Base-by-base conservation (phyloP, 345 rosid species). In the Triadica sebifera region DNA sequence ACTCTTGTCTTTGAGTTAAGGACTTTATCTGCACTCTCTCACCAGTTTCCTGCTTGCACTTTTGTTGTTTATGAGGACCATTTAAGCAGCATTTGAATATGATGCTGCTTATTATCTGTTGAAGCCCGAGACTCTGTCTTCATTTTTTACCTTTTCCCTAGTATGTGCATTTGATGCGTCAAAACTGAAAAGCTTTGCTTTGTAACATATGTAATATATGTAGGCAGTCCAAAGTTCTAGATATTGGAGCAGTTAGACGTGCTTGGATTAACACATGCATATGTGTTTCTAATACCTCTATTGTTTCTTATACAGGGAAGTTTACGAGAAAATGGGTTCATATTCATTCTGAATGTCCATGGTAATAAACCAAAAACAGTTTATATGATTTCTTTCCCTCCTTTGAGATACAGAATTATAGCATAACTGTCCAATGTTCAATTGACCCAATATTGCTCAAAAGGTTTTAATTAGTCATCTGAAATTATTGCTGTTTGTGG, bases 351-450 rank as follows among this genome's bases (percentile, higher is more conserved):
- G 38, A 64, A 17, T 45, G 37, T 43, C 19, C 22, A 52, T 70
- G 79, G 71, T 76, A 53, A 64, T 43, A 43, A 47, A 50, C 49
- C 37, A 4, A 13, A 24, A 62, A 45, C 57, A 62, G 65, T 39
- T 6, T 47, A 24, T 20, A 39, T 51, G 8, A 11, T 1, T 53
- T 6, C 10, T 43, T 4, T 13, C 60, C 50, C 13, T 71, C 8
- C 41, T n/a, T 65, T 29, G 68, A 67, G 49, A 65, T 53, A 51
- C 75, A 76, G 79, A 82, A 70, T 74, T 64, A 29, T 38, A 70
- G 50, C 67, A 37, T 69, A 62, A 24, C 43, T 34, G 17, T 70
- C 34, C 66, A 68, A 73, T 71, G 67, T 72, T 68, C 76, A 53
- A 24, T 68, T 83, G 78, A 78, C 56, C 34, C 49, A 58, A 74